A percentile compares a stretch with the other conserved stretches of the same genome.
These are phyloP conservation scores for Flaveria bidentis DNA, from an alignment of 129 eudicot genomes.

Conservation along the genomic window DNA sequence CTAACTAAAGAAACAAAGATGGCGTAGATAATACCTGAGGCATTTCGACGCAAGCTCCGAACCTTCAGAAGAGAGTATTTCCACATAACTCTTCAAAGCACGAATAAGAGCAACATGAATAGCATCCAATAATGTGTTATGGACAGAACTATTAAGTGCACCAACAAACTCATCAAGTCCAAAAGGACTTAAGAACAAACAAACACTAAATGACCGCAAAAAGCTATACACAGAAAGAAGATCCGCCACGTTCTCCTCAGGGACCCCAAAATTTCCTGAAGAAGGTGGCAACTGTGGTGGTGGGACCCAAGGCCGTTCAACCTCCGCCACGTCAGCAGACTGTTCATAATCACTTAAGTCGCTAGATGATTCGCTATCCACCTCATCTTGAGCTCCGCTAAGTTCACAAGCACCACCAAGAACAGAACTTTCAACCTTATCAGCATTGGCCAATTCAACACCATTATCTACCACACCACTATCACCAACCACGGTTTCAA, in stretches of 20 bases:
- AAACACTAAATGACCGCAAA: conserved; percentile 81
- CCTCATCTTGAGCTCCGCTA: conserved; percentile 40
- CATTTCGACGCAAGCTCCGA: conserved; percentile 87
- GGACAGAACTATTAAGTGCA: conserved; percentile 63
- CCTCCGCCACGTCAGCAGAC: conserved; percentile 47
- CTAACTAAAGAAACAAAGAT: background rate
- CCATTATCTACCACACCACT: conserved; percentile 20
- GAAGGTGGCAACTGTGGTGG: conserved; percentile 86
- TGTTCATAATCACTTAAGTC: conserved; percentile 53
- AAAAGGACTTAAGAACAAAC: conserved; percentile 82
- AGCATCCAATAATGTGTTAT: conserved; percentile 81
- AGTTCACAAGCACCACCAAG: conserved; percentile 33
- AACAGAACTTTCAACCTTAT: conserved; percentile 33
- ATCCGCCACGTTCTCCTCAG: conserved; percentile 68
- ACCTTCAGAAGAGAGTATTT: conserved; percentile 78
- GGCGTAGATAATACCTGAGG: conserved; percentile 55
- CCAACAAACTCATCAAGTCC: conserved; percentile 97
- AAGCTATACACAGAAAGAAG: conserved; percentile 85
- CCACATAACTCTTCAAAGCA: conserved; percentile 68
- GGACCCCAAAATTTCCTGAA: conserved; percentile 77
- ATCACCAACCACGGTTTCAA: conserved; percentile 24
- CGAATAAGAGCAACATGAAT: conserved; percentile 89
- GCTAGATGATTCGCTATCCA: conserved; percentile 49
- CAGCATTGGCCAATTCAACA: conserved; percentile 38
- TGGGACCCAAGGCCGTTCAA: conserved; percentile 55